Evolutionary conservation across 2,329 filamentous ascomycete genomes (phyloP).

Genomic region (Aspergillus uvarum): DNA sequence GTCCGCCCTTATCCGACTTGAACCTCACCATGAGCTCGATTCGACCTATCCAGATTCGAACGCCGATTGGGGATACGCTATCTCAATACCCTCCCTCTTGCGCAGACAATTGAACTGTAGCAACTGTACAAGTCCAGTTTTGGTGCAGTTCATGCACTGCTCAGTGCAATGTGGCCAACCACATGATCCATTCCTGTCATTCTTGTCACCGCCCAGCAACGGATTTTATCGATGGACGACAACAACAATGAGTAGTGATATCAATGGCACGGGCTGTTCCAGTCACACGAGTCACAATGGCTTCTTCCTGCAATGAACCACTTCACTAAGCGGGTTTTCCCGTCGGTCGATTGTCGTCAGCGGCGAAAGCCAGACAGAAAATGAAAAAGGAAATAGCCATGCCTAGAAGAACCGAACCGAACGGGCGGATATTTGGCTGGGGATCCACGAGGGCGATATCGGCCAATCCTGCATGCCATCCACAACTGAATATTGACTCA

Average conservation of each 20-base stretch:
- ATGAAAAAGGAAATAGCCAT: constrained; percentile 2
- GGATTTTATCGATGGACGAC: not conserved
- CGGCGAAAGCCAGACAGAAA: constrained; percentile 6
- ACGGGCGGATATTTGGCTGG: constrained; percentile 1
- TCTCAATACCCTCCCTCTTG: not conserved
- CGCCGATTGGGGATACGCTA: not conserved
- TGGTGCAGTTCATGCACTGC: not conserved
- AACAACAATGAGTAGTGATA: not conserved
- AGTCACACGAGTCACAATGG: not conserved
- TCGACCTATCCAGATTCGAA: not conserved
- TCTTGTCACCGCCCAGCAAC: not conserved
- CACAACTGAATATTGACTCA: constrained; percentile 10
- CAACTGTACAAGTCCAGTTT: not conserved
- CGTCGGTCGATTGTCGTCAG: constrained; percentile 11
- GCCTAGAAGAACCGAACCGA: not conserved
- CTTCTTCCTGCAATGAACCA: constrained; percentile 10
- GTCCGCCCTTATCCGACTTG: not conserved
- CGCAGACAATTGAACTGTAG: not conserved
- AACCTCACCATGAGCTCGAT: not conserved
- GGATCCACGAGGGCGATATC: constrained; percentile 29
- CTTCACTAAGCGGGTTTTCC: constrained; percentile 18
- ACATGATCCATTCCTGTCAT: not conserved
- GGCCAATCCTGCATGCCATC: constrained; percentile 18
- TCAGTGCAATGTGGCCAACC: not conserved
- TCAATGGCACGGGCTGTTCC: not conserved